These are phyloP conservation scores for Entomortierella lignicola DNA, from an alignment of 192 early-diverging fungal genomes.

Conservation along the genomic window DNA sequence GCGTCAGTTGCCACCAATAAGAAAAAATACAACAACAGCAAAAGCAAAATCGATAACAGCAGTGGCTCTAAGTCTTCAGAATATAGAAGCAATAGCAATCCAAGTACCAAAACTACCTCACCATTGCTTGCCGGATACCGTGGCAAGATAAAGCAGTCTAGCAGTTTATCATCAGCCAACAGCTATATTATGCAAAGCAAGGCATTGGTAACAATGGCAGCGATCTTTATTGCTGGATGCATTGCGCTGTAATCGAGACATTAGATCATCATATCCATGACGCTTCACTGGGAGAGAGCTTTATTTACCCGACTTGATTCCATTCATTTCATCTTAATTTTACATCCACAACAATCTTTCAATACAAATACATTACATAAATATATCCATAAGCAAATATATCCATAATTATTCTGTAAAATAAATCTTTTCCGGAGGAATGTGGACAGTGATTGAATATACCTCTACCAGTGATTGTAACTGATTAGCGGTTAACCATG, in stretches of 20 bases:
- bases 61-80: not conserved
- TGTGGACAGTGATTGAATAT: too few relatives aligned
- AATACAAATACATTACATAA: too few relatives aligned
- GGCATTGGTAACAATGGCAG: not conserved
- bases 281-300: too few relatives aligned
- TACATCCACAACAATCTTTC: too few relatives aligned
- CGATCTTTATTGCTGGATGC: not conserved
- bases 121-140: not conserved
- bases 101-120: not conserved
- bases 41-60: not conserved
- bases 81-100: not conserved
- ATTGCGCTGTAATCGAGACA: not conserved
- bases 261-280: too few relatives aligned
- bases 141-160: not conserved
- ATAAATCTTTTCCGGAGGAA: too few relatives aligned
- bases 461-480: too few relatives aligned
- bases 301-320: too few relatives aligned
- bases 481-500: too few relatives aligned
- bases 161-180: not conserved
- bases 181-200: not conserved
- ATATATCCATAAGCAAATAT: too few relatives aligned
- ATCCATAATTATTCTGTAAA: too few relatives aligned
- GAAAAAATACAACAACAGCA: not conserved
- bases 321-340: not conserved
- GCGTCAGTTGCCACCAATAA: not conserved